phyloP scores from a whole-genome alignment of 306 rosid species.

The Rubus parviflorus region DNA sequence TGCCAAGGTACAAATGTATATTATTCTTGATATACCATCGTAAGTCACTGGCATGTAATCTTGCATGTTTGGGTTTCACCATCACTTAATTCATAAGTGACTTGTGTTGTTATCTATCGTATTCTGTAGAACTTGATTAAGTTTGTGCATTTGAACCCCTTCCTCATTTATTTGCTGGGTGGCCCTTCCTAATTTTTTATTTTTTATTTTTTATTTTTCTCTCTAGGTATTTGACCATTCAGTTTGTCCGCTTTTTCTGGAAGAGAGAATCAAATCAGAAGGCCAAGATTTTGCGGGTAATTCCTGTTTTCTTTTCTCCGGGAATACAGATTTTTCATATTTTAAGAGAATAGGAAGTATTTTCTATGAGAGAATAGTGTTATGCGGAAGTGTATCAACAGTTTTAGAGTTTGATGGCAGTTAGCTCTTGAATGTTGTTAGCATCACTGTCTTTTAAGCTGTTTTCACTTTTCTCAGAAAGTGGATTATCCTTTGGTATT shows the following conservation, averaged over 20 bases:
- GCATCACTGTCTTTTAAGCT: slow-evolving; percentile 8
- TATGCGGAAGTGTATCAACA: not conserved
- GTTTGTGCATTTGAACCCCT: slow-evolving; percentile 1
- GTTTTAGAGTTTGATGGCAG: not conserved
- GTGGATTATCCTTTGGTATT: slow-evolving; percentile 94
- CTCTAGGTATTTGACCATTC: slow-evolving; percentile 87
- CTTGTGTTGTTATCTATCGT: not conserved
- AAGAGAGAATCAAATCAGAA: slow-evolving; percentile 98
- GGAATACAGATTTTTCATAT: not conserved
- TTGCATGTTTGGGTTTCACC: slow-evolving; percentile 5
- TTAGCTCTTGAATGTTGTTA: not conserved
- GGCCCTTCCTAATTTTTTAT: slow-evolving; percentile 9
- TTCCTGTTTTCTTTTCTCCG: slow-evolving; percentile 17
- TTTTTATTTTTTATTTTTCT: slow-evolving; percentile 11
- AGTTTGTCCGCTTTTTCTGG: slow-evolving; percentile 99
- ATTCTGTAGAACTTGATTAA: slow-evolving; percentile 2
- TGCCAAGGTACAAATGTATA: slow-evolving; percentile 65
- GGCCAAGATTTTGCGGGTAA: slow-evolving; percentile 98
- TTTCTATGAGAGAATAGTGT: not conserved
- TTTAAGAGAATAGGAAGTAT: not conserved
- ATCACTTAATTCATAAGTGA: not conserved
- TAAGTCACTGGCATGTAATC: slow-evolving; percentile 9
- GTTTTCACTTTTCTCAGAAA: slow-evolving; percentile 63
- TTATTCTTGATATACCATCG: not conserved
- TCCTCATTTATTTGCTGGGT: not conserved